phyloP scores from a whole-genome alignment of 1,139 yeast genomes.

The Candida sojae region DNA sequence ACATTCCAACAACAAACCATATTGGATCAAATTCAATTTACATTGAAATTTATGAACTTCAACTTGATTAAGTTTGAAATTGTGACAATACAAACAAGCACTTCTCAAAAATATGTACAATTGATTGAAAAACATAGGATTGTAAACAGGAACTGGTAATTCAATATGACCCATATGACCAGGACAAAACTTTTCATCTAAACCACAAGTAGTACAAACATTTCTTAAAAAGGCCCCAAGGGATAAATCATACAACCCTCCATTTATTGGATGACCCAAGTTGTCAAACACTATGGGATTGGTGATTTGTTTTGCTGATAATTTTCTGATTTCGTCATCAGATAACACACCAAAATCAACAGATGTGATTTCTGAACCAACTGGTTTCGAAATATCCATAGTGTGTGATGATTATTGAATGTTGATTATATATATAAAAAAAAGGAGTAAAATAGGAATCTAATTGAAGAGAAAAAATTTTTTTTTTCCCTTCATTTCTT shows the following conservation, averaged over 20 bases:
- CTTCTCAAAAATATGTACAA: slow-evolving; percentile 82
- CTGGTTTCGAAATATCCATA: slow-evolving; percentile 96
- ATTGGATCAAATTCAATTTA: slow-evolving; percentile 79
- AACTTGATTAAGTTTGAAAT: slow-evolving; percentile 64
- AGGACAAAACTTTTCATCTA: slow-evolving; percentile 93
- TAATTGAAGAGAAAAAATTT: background rate
- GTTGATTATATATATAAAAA: background rate
- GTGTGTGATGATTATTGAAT: background rate
- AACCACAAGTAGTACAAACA: slow-evolving; percentile 92
- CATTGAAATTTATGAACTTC: slow-evolving; percentile 80
- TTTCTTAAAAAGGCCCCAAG: slow-evolving; percentile 91
- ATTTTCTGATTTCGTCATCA: slow-evolving; percentile 76
- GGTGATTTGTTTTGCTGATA: slow-evolving; percentile 93
- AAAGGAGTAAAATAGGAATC: background rate
- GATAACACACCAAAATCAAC: slow-evolving; percentile 91
- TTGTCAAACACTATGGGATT: slow-evolving; percentile 94
- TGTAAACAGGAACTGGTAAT: slow-evolving; percentile 92
- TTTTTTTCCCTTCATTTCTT: background rate
- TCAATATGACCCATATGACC: slow-evolving; percentile 99
- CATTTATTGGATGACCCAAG: slow-evolving; percentile 91
- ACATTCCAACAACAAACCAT: slow-evolving; percentile 83
- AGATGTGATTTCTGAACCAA: slow-evolving; percentile 88
- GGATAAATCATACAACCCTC: slow-evolving; percentile 92
- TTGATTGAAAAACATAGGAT: slow-evolving; percentile 91
- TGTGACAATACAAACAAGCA: slow-evolving; percentile 88